A percentile compares a stretch with the other conserved stretches of the same genome.
Evolutionary conservation across 2,329 filamentous ascomycete species (phyloP).

Genomic region (Teratosphaeria gauchensis): DNA sequence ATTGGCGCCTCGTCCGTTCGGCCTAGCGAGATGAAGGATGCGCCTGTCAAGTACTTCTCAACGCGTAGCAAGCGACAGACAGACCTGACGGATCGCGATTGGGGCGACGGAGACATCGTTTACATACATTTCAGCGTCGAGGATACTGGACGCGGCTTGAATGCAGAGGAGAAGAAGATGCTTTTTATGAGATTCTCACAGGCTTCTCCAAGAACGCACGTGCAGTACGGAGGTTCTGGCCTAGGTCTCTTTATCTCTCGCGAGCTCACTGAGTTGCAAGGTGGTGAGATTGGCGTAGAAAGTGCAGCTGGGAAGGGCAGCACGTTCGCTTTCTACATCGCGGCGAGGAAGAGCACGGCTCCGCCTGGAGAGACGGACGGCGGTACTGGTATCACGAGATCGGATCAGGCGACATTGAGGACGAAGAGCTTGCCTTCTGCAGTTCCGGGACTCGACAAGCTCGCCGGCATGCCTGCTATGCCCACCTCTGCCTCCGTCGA

Average conservation of each 20-base stretch:
- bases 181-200: constrained; percentile 74
- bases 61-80: constrained; percentile 42
- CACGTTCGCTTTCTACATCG: constrained; percentile 69
- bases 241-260: constrained; percentile 71
- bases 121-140: constrained; percentile 65
- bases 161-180: constrained; percentile 59
- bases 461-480: not conserved
- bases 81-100: constrained; percentile 46
- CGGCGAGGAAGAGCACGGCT: constrained; percentile 47
- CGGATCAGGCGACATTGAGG: not conserved
- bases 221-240: constrained; percentile 70
- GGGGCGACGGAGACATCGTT: constrained; percentile 57
- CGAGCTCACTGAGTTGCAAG: constrained; percentile 69
- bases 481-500: not conserved
- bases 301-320: constrained; percentile 59
- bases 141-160: constrained; percentile 62
- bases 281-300: constrained; percentile 66
- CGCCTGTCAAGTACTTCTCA: constrained; percentile 52
- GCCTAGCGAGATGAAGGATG: constrained; percentile 28
- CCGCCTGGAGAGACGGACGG: constrained; percentile 8
- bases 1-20: constrained; percentile 53
- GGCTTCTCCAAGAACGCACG: constrained; percentile 64
- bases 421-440: not conserved
- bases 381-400: constrained; percentile 6
- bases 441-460: not conserved